Base-by-base conservation (phyloP, 1,284 basidiomycete species). In the Porogramme epimiltina region DNA sequence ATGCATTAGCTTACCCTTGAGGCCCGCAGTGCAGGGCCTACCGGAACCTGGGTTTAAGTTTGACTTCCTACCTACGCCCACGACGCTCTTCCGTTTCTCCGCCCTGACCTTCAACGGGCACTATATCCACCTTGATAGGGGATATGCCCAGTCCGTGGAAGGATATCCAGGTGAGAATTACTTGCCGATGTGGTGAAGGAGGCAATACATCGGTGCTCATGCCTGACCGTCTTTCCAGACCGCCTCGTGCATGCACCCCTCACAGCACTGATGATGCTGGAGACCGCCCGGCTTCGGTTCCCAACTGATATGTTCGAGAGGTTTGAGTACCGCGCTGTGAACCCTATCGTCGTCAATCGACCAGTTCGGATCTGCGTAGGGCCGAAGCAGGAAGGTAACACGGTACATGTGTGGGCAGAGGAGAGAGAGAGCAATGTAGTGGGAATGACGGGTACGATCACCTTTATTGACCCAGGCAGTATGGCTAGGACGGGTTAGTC, bases 181-280 rank as follows among this genome's bases (percentile, higher is more conserved):
- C 16, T 37, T n/a, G n/a, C 10, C n/a, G 20, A 33, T 45, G 13
- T n/a, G n/a, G n/a, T n/a, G n/a, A n/a, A n/a, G n/a, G n/a, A n/a
- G n/a, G n/a, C n/a, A n/a, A n/a, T n/a, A n/a, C n/a, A n/a, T n/a
- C n/a, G n/a, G n/a, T n/a, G n/a, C n/a, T n/a, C n/a, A n/a, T n/a
- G n/a, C n/a, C 20, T 43, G 25, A 52, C 40, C 20, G 9, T 31
- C 36, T 40, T 38, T 23, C 16, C 66, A 84, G 89, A 91, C 69
- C 82, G 89, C 15, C 77, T 93, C 15, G 88, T 93, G 6, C 91
- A 93, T 64, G 91, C 88, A 0, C 91, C 91, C 20, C 70, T 93
- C 41, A 93, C 85, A 1, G 87, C 91, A 0, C 74, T 90, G 43
- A 82, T 93, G 78, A 72, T 93, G 4, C 73, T 93, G 38, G 89